These are phyloP conservation scores for Magnolia sinica DNA, from an alignment of 164 flowering plant species.

Conservation along the genomic window DNA sequence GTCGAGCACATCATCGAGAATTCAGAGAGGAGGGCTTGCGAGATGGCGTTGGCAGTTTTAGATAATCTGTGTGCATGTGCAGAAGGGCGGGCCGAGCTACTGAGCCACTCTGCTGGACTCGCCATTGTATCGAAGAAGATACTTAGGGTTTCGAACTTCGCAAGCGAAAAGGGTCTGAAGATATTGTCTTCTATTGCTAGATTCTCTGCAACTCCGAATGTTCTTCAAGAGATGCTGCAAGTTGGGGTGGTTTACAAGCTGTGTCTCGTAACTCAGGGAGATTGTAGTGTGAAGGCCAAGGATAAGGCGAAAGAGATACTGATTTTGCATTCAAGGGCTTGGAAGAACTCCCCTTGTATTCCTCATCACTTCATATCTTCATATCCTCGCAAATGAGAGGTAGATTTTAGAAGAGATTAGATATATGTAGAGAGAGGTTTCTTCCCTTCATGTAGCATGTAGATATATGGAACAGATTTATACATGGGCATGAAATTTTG, in stretches of 20 bases:
- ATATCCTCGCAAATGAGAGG: slow-evolving; percentile 33
- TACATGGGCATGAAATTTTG: no score
- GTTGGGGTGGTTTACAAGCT: slow-evolving; percentile 82
- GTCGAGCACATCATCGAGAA: slow-evolving; percentile 52
- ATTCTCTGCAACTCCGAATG: slow-evolving; percentile 47
- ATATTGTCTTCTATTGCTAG: slow-evolving; percentile 49
- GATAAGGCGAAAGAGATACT: slow-evolving; percentile 69
- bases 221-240: slow-evolving; percentile 73
- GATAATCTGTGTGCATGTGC: slow-evolving; percentile 71
- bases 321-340: slow-evolving; percentile 60
- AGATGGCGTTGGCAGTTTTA: slow-evolving; percentile 42
- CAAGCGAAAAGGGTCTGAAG: slow-evolving; percentile 61
- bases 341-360: slow-evolving; percentile 64
- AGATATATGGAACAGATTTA: no score
- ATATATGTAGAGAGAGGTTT: not conserved
- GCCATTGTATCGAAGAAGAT: slow-evolving; percentile 80
- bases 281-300: slow-evolving; percentile 44
- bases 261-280: slow-evolving; percentile 69
- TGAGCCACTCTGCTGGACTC: slow-evolving; percentile 62
- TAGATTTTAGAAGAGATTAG: not conserved
- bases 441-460: no score
- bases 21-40: slow-evolving; percentile 38
- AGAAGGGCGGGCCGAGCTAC: slow-evolving; percentile 69
- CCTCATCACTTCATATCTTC: slow-evolving; percentile 52
- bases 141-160: slow-evolving; percentile 66